Base-by-base conservation (phyloP, 495 filamentous ascomycete species). In the Haplographium delicatum region DNA sequence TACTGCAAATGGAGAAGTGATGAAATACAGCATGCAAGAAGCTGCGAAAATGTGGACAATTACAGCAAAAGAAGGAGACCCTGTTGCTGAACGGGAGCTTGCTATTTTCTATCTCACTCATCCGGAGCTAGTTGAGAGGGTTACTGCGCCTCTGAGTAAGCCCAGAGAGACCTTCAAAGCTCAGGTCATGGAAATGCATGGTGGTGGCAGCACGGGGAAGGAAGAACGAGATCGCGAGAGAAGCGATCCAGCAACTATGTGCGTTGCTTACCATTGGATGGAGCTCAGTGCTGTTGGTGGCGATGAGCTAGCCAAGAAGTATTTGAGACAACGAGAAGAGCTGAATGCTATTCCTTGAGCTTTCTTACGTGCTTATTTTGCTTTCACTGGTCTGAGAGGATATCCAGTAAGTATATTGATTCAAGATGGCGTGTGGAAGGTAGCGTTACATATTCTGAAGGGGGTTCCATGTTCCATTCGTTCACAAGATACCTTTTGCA, bases 231-330 rank as follows among this genome's bases (percentile, higher is more conserved):
- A 62, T 48, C 30, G 59, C 20, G 79, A 84, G 11, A 71, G 84
- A 34, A 81, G 81, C 43, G 90, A 98, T 62, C 89, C 93, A 15
- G 82, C 85, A 40, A 89, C 89, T 8, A 95, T 98, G 86, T 96
- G 91, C 61, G 76, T 96, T 46, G 91, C 94, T 3, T 85, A 95
- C 61, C 93, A 98, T 70, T 98, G 93, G 93, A 97, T 97, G 93
- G 89, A 90, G 71, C 71, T 91, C 53, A 89, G 88, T 33, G 85
- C 88, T 50, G 79, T 73, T 44, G 91, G 91, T 28, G 90, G 90
- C 8, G 93, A 98, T 65, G 80, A 86, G 60, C 73, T 96, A 54
- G 93, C 93, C 23, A 82, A 79, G 63, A 88, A 87, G 63, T 86
- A 90, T 65, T 77, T 96, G 66, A 78, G 86, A 51, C 86, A 91